Evolutionary conservation across 2,329 filamentous ascomycete species (phyloP).

Genomic region (Colletotrichum lupini): DNA sequence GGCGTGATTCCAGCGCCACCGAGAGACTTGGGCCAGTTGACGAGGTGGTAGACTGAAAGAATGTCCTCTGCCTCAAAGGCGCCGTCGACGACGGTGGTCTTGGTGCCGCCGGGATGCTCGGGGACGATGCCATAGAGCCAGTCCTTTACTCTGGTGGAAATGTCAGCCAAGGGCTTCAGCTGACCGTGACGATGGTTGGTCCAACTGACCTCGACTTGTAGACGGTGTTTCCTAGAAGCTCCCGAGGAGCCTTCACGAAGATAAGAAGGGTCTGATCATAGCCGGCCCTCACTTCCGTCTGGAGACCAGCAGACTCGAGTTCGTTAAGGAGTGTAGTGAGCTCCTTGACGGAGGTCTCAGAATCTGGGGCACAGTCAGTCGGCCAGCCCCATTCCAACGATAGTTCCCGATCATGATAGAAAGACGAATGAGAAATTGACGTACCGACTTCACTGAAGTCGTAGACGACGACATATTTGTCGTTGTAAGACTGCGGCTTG

Average conservation of each 20-base stretch:
- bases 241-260: slow-evolving; percentile 72
- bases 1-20: slow-evolving; percentile 74
- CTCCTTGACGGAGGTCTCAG: slow-evolving; percentile 47
- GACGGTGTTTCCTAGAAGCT: slow-evolving; percentile 72
- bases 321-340: slow-evolving; percentile 63
- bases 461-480: slow-evolving; percentile 54
- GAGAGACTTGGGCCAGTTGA: slow-evolving; percentile 66
- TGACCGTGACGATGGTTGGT: background rate
- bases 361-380: slow-evolving; percentile 40
- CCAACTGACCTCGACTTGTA: slow-evolving; percentile 70
- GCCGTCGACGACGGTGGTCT: slow-evolving; percentile 62
- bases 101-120: slow-evolving; percentile 67
- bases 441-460: slow-evolving; percentile 50
- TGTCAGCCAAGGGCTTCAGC: background rate
- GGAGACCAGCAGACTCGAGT: slow-evolving; percentile 71
- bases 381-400: too few species aligned
- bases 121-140: slow-evolving; percentile 79
- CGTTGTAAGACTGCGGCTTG: slow-evolving; percentile 41
- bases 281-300: slow-evolving; percentile 78
- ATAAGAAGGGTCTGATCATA: slow-evolving; percentile 74
- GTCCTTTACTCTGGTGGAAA: slow-evolving; percentile 70
- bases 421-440: slow-evolving; percentile 10
- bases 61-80: slow-evolving; percentile 73
- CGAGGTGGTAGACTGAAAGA: slow-evolving; percentile 76
- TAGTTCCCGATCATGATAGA: background rate